Percentiles rank a stretch among this genome's conserved stretches.
Evolutionary conservation across 306 rosid genomes (phyloP).

Genomic region (Styphnolobium japonicum): DNA sequence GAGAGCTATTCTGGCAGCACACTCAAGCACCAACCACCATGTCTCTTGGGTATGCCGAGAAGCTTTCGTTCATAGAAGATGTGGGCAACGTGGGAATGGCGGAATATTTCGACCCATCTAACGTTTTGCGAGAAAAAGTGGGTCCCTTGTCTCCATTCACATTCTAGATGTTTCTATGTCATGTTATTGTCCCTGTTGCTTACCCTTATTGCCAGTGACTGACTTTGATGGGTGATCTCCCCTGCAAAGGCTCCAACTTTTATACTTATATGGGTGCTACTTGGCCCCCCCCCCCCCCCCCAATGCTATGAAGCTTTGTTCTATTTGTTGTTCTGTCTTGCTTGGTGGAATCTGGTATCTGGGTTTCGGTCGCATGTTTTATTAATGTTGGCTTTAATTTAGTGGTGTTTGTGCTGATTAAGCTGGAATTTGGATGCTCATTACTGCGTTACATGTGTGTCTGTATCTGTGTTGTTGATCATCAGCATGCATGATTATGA

Average conservation of each 20-base stretch:
- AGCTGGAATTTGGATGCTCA: slow-evolving; percentile 29
- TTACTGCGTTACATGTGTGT: slow-evolving; percentile 11
- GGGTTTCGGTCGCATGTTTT: slow-evolving; percentile 18
- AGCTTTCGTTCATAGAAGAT: slow-evolving; percentile 95
- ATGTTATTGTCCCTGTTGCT: slow-evolving; percentile 18
- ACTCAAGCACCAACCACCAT: slow-evolving; percentile 39
- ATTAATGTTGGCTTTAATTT: slow-evolving; percentile 11
- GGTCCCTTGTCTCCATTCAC: slow-evolving; percentile 23
- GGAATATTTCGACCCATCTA: slow-evolving; percentile 77
- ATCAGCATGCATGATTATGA: slow-evolving; percentile 19
- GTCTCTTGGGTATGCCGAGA: slow-evolving; percentile 97
- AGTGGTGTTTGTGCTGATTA: slow-evolving; percentile 24
- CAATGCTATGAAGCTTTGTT: not conserved
- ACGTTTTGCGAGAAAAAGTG: slow-evolving; percentile 75
- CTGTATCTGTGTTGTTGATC: slow-evolving; percentile 10
- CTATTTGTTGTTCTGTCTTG: slow-evolving; percentile 5
- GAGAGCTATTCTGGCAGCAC: slow-evolving; percentile 15
- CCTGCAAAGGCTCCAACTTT: slow-evolving; percentile 19
- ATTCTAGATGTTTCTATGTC: not conserved
- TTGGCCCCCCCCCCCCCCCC: slow-evolving; percentile 19
- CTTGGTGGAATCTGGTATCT: slow-evolving; percentile 24
- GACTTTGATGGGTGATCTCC: slow-evolving; percentile 33
- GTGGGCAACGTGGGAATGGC: slow-evolving; percentile 95
- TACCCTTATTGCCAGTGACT: not conserved
- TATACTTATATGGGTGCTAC: slow-evolving; percentile 18